A percentile compares a stretch with the other conserved stretches of the same genome.
These are phyloP conservation scores for Miamiensis avidus DNA, from an alignment of 169 alveolate species.

Conservation along the genomic window DNA sequence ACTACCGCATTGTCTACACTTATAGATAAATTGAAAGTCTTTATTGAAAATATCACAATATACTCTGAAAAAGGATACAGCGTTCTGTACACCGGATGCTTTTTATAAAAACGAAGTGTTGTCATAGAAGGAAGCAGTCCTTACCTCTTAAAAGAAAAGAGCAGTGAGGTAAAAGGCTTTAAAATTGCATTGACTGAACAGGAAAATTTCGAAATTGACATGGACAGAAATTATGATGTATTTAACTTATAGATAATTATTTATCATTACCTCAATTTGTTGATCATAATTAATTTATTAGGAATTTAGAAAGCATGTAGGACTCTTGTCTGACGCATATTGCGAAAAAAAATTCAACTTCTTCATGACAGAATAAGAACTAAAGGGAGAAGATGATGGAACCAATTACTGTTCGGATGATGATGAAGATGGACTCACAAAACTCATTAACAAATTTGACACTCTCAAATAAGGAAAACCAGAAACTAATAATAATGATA, in stretches of 20 bases:
- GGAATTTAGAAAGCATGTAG: slow-evolving; percentile 5
- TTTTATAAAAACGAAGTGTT: neutral
- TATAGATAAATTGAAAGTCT: neutral
- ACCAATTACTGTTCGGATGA: neutral
- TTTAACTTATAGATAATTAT: too few species aligned
- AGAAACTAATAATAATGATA: neutral
- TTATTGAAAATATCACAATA: too few species aligned
- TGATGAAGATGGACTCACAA: slow-evolving; percentile 10
- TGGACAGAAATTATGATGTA: slow-evolving; percentile 19
- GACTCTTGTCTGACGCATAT: neutral
- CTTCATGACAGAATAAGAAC: slow-evolving; percentile 13
- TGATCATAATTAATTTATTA: too few species aligned
- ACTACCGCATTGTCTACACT: neutral
- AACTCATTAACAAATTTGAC: slow-evolving; percentile 13
- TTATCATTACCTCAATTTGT: too few species aligned
- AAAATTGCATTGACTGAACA: neutral
- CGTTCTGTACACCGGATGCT: neutral
- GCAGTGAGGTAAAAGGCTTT: neutral
- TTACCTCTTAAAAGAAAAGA: neutral
- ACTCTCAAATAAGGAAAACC: neutral
- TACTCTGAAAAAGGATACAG: neutral
- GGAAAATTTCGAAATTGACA: slow-evolving; percentile 22
- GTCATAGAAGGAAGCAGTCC: neutral
- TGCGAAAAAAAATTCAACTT: neutral
- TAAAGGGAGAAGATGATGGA: slow-evolving; percentile 10